Conservation (phyloP, 805 yeast species). For the Candida peoriensis region DNA sequence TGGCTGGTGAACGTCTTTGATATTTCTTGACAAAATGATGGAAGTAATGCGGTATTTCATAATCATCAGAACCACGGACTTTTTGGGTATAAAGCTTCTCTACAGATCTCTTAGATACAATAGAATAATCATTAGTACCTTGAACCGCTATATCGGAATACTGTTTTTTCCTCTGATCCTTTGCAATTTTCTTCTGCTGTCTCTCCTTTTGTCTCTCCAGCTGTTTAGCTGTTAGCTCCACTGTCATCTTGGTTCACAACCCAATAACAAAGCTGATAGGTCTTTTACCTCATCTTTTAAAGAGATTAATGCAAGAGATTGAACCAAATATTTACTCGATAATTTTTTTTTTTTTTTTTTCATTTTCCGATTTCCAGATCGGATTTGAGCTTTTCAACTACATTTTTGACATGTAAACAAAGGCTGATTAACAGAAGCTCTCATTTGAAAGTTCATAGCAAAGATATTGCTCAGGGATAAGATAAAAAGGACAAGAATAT, state of each 20-base stretch:
- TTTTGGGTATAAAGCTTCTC: constrained; percentile 49
- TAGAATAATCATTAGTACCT: constrained; percentile 79
- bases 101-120: constrained; percentile 77
- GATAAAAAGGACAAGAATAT: no score
- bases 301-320: constrained; percentile 1
- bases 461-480: no score
- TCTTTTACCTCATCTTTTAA: background rate
- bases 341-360: no score
- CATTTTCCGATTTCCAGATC: no score
- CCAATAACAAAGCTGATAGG: background rate
- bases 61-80: constrained; percentile 15
- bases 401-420: no score
- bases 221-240: constrained; percentile 3
- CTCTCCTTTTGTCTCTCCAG: constrained; percentile 9
- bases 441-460: background rate
- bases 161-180: constrained; percentile 40
- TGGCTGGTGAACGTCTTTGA: constrained; percentile 70
- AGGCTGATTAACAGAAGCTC: background rate
- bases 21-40: constrained; percentile 61
- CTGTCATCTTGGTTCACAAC: constrained; percentile 1
- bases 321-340: no score
- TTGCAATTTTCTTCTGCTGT: constrained; percentile 27
- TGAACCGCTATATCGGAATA: constrained; percentile 68
- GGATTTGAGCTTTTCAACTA: no score
- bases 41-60: constrained; percentile 42